Evolutionary conservation across 768 basidiomycete species (phyloP), one percentile per base, ranked within the genome.

Genomic region (Termitomyces sp.): DNA sequence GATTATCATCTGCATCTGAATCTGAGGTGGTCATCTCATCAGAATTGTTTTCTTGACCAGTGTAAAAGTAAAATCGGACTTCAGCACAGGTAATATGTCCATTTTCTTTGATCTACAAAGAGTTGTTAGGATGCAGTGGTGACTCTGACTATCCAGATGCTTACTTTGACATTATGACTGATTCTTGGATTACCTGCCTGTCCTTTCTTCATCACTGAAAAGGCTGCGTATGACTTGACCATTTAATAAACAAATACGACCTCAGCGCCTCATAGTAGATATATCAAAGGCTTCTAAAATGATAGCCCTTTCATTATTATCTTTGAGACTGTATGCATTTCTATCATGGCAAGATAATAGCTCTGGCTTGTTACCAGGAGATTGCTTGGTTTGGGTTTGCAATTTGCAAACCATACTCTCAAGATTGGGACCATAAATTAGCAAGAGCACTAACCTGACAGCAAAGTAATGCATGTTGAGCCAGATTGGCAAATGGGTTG

Each of bases 401-500:
- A 18, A 44, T 45, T 31, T 22, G 23, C 27, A 25, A 42, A 11
- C 18, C 36, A n/a, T 6, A 51, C 45, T 15, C 51, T 50, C 13
- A 66, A 46, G 12, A 52, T 53, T 18, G 0, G 68, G 65, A 18
- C n/a, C 63, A 50, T 18, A 61, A 20, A 4, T 50, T 43, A 18
- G 36, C 27, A 31, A 64, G 54, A 0, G 60, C 56, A 53, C 59
- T 64, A 0, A 56, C 50, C 42, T 66, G 64, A 10, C 44, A 56
- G 5, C 56, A 54, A 0, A 58, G 48, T 3, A 70, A 15, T 3
- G 57, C 70, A 31, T 58, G 53, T 40, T 68, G 53, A 16, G 68
- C 32, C 5, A 72, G 58, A 45, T 71, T 71, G 2, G 58, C 56
- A 36, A 54, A 68, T 2, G 62, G 57, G 23, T 69, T 54, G 0